phyloP scores from a whole-genome alignment of 768 basidiomycete genomes.

The Hortiboletus campestris region DNA sequence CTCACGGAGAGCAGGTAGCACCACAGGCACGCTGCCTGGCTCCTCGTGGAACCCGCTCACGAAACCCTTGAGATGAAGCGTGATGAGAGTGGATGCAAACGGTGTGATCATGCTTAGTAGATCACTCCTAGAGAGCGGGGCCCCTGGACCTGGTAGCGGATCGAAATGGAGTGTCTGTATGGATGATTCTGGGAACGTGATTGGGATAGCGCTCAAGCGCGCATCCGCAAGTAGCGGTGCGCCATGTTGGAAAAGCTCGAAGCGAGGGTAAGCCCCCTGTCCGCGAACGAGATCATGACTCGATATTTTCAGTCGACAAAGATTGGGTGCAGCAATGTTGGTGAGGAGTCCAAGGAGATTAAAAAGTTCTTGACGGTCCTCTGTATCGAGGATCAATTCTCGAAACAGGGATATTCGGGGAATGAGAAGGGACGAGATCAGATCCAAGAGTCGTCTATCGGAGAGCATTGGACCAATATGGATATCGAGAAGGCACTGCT shows the following conservation, averaged over 20 bases:
- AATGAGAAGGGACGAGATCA: slow-evolving; percentile 27
- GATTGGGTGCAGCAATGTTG: slow-evolving; percentile 24
- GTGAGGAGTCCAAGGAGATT: slow-evolving; percentile 22
- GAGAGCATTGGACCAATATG: slow-evolving; percentile 31
- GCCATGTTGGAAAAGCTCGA: slow-evolving; percentile 33
- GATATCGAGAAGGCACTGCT: slow-evolving; percentile 31
- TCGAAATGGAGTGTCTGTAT: slow-evolving; percentile 36
- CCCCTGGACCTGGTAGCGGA: slow-evolving; percentile 30
- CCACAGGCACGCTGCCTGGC: slow-evolving; percentile 31
- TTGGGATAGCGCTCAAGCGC: slow-evolving; percentile 34
- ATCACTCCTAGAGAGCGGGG: slow-evolving; percentile 27
- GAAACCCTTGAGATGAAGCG: slow-evolving; percentile 32
- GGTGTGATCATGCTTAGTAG: slow-evolving; percentile 31
- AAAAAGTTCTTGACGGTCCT: slow-evolving; percentile 32
- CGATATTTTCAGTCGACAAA: slow-evolving; percentile 30
- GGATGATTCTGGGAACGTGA: slow-evolving; percentile 28
- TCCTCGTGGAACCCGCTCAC: slow-evolving; percentile 34
- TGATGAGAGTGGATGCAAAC: slow-evolving; percentile 26
- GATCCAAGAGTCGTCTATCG: slow-evolving; percentile 23
- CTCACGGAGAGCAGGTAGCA: slow-evolving; percentile 30
- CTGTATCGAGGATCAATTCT: slow-evolving; percentile 31
- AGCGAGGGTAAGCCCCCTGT: slow-evolving; percentile 28
- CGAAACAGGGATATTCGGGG: slow-evolving; percentile 33
- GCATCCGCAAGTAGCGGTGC: slow-evolving; percentile 31
- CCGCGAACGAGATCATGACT: slow-evolving; percentile 23